Base-by-base conservation (phyloP, 179 eudicot species). In the Spergularia azorica region DNA sequence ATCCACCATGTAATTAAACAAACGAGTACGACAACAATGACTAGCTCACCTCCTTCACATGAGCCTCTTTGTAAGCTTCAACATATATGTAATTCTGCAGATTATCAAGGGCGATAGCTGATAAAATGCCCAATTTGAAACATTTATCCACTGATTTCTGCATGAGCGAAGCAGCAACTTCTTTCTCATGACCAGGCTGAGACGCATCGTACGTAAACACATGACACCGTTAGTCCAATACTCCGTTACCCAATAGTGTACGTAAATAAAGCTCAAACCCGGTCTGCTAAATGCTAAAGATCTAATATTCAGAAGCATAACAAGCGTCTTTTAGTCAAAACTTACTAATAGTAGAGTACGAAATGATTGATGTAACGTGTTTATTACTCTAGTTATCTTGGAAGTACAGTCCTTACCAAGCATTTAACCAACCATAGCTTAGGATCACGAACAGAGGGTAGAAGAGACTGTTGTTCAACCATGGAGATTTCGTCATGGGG, bases 361-460 rank as follows among this genome's bases (percentile, higher is more conserved):
- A 0, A 56, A 6, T 62, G 12, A 17, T 3, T 9, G 13, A 4
- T 15, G 0, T 72, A 18, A 48, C 1, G 26, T 13, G 65, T 8
- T 13, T 0, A 61, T 12, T 18, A 32, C 38, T 36, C 39, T 36
- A 36, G 39, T 36, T 26, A 26, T 26, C 1, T 26, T 26, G 32
- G 32, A 26, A 26, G 32, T 26, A 26, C 32, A 26, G 32, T 26
- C 32, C 89, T 69, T 93, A 95, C 98, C 91, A 89, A 88, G 79
- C 97, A 93, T 86, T 93, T 95, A 21, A 93, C 97, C 97, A 93
- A 84, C 97, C 96, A 93, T 5, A 93, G 81, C 81, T 95, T 95
- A 7, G 97, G 91, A 80, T 93, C 99, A 75, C 88, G 81, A 9
- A 91, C 89, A 26, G 91, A 90, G 32, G 97, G 99, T 76, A 93